Evolutionary conservation across 371 early-diverging fungal species (phyloP), one percentile per base, ranked within the genome.

Genomic region (Mortierella sp.): DNA sequence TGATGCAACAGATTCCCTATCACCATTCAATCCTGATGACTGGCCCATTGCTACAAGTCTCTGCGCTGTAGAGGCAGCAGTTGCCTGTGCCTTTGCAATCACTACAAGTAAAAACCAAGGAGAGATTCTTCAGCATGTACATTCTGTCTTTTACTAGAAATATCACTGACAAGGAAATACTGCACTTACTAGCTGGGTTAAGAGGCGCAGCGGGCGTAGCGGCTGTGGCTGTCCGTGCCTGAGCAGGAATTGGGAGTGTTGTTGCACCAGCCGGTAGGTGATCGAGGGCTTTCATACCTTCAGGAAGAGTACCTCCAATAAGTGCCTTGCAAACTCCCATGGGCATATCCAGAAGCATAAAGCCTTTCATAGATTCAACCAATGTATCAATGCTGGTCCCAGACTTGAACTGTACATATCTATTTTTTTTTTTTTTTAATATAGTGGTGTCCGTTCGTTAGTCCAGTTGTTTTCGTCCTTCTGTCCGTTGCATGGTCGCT

Each of bases 281-380:
- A 7, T 88, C 90, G 43, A 78, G 64, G 9, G 86, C 86, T 37
- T 87, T 85, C 95, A 95, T 95, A 22, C 96, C 96, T n/a, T 89
- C 89, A 7, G 92, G 90, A 57, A 96, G 68, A 43, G 92, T 88
- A 1, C 93, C 94, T 22, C 95, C 95, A n/a, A 95, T 84, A 9
- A 94, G 88, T 40, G 92, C 88, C 58, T 85, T 85, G 45, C 86
- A 69, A 22, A 94, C 92, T 29, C 89, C 88, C 66, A 96, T 85
- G 26, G 79, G 84, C 70, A 88, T 70, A 47, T 92, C 93, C 22
- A 92, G 92, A 54, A 96, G 82, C 76, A 90, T 90, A 64, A 96
- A 93, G 45, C 88, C 86, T 68, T 93, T 90, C 93, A 95, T 91
- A 22, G 92, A 85, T 28, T 83, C 68, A 3, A 91, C 87, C 4